phyloP scores from a whole-genome alignment of 192 early-diverging fungal species.

The Gamsiella multidivaricata region DNA sequence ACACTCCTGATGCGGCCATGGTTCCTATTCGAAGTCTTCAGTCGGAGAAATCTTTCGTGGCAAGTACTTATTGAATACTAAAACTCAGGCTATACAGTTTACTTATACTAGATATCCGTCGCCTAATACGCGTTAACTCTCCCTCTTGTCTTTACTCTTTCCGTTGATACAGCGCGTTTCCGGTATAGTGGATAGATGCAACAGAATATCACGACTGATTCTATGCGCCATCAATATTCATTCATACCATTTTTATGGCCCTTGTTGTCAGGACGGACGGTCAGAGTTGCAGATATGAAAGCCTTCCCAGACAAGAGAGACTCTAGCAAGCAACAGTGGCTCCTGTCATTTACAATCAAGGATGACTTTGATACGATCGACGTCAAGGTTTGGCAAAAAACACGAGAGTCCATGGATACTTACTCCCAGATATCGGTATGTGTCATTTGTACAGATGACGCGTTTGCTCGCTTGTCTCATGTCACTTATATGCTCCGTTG shows the following conservation, averaged over 20 bases:
- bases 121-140: no score
- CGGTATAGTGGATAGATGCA: no score
- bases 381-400: slow-evolving; percentile 46
- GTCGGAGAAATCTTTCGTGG: slow-evolving; percentile 25
- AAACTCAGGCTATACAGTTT: no score
- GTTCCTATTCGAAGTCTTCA: slow-evolving; percentile 33
- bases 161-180: no score
- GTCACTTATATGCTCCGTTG: not conserved
- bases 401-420: slow-evolving; percentile 18
- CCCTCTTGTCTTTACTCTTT: no score
- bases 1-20: slow-evolving; percentile 22
- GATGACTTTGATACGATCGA: slow-evolving; percentile 39
- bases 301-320: slow-evolving; percentile 23
- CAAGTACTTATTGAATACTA: slow-evolving; percentile 8
- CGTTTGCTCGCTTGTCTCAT: not conserved
- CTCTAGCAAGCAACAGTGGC: slow-evolving; percentile 16
- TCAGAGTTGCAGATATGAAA: slow-evolving; percentile 26
- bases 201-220: no score
- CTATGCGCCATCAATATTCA: not conserved
- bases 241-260: not conserved
- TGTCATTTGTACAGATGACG: not conserved
- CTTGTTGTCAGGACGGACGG: slow-evolving; percentile 24
- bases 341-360: slow-evolving; percentile 42
- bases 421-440: slow-evolving; percentile 33
- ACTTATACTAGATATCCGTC: no score